Conservation (phyloP, 805 yeast species). For the Suhomyces sp. region DNA sequence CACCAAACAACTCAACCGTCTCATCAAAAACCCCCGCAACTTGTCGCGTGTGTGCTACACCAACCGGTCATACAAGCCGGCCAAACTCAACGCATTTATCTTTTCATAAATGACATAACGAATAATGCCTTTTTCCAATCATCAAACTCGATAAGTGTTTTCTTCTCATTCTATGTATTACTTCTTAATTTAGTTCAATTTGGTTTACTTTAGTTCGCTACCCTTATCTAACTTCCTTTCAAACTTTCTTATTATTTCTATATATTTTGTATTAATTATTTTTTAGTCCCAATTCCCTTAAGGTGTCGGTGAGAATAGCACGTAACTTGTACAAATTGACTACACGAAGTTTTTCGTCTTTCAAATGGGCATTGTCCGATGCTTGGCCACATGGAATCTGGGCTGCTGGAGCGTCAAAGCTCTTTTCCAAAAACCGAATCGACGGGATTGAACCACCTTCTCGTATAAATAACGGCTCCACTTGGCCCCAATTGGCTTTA, state of each 20-base stretch:
- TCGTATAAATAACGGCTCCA: slow-evolving; percentile 78
- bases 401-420: slow-evolving; percentile 83
- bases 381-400: slow-evolving; percentile 97
- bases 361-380: slow-evolving; percentile 89
- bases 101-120: slow-evolving; percentile 5
- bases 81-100: slow-evolving; percentile 15
- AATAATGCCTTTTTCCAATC: not conserved
- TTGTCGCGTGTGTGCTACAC: slow-evolving; percentile 25
- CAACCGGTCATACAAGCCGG: slow-evolving; percentile 14
- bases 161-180: not conserved
- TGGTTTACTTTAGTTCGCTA: too few species aligned
- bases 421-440: slow-evolving; percentile 77
- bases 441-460: slow-evolving; percentile 98
- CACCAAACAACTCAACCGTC: slow-evolving; percentile 21
- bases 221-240: too few species aligned
- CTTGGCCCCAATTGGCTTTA: slow-evolving; percentile 63
- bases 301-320: slow-evolving; percentile 54
- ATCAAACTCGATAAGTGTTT: not conserved
- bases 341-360: slow-evolving; percentile 80
- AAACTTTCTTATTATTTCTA: not conserved
- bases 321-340: slow-evolving; percentile 74
- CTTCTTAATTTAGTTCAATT: not conserved
- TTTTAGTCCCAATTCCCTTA: slow-evolving; percentile 15
- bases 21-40: slow-evolving; percentile 11
- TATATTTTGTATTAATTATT: not conserved